Evolutionary conservation across 2,329 filamentous ascomycete genomes (phyloP).

Genomic region (Colletotrichum sp.): DNA sequence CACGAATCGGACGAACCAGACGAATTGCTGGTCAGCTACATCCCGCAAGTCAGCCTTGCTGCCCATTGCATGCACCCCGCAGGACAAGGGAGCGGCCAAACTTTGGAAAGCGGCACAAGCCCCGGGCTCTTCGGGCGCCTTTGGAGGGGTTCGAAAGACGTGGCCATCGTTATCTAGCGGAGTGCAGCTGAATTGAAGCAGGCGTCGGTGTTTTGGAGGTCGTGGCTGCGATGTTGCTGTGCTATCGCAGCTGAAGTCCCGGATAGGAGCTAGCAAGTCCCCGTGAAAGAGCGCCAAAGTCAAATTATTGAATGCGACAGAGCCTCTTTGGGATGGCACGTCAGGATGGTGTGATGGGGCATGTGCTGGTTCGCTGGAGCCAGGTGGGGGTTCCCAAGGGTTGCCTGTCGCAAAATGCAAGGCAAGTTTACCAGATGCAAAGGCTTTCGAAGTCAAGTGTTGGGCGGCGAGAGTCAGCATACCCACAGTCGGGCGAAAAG

Average conservation of each 20-base stretch:
- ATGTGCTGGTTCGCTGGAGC: not conserved
- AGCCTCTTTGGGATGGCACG: slow-evolving; percentile 4
- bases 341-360: not conserved
- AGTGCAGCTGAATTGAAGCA: slow-evolving; percentile 2
- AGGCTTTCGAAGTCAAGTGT: not conserved
- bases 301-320: slow-evolving; percentile 8
- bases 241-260: not conserved
- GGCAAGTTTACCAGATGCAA: not conserved
- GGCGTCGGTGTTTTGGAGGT: slow-evolving; percentile 1
- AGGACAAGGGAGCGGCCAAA: not conserved
- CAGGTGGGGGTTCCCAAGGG: not conserved
- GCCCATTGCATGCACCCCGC: not conserved
- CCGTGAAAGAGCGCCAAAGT: not conserved
- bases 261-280: not conserved
- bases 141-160: not conserved
- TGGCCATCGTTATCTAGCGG: not conserved
- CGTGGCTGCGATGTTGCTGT: not conserved
- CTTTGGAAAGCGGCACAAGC: not conserved
- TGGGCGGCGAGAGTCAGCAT: not conserved
- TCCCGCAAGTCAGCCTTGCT: not conserved
- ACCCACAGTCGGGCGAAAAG: not conserved
- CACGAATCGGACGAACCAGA: not conserved
- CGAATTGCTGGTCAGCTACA: not conserved
- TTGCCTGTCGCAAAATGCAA: not conserved
- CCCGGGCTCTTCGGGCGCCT: not conserved